Base-by-base conservation (phyloP, 2,329 filamentous ascomycete genomes). In the Exutisphaerella laricina region DNA sequence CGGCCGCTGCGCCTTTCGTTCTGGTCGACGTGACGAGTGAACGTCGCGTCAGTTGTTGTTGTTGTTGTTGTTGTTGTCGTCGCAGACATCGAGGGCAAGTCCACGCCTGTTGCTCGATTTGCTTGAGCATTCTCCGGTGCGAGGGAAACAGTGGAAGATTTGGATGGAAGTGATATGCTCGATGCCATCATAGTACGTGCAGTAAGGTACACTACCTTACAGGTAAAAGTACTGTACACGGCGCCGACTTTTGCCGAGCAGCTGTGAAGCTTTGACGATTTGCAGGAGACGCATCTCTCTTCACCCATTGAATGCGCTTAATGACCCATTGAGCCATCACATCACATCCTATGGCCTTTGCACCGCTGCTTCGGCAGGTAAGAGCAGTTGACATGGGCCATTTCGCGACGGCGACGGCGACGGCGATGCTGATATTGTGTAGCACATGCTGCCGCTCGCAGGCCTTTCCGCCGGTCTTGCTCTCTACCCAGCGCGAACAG, bases 51-150 rank as follows among this genome's bases (percentile, higher is more conserved):
- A 44, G 16, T 10, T 39, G 41, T 35, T 60, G 61, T 39, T 62
- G 65, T n/a, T n/a, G n/a, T n/a, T n/a, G 16, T 10, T 39, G 41
- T 35, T 60, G 61, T 39, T 62, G 65, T 40, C 60, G 62, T 20
- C 58, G 63, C 18, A 78, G 67, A 64, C 81, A 85, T 65, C 65
- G 69, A 41, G 77, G 70, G 67, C 80, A 84, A 54, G 80, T 73
- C 80, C 80, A 82, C 49, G 74, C 67, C 63, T 68, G 70, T 45
- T 55, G 53, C 41, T 48, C 48, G n/a, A 68, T 47, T 40, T 64
- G 60, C 53, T 66, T 67, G 47, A 71, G 58, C 69, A 72, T 71
- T 25, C 28, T 50, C 39, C 26, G 29, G 34, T 42, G 39, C 16
- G 21, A 38, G 18, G 16, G 28, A 28, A 39, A 30, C 30, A 21